phyloP scores from a whole-genome alignment of 2,329 filamentous ascomycete genomes.

The Diplodia mutila region DNA sequence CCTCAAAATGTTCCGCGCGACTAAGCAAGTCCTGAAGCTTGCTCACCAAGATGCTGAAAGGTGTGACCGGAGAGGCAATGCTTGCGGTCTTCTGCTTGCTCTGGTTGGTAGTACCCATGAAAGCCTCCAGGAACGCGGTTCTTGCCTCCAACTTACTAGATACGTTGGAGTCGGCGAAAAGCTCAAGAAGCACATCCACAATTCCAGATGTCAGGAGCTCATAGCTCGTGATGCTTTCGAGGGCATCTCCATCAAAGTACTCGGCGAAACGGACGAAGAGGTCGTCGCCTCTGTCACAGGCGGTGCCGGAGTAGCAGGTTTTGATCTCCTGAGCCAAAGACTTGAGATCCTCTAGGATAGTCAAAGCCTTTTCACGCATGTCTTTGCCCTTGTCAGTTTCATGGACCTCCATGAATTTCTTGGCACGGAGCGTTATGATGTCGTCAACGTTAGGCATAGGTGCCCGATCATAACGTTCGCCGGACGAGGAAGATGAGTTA shows the following conservation, averaged over 20 bases:
- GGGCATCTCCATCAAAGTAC: conserved; percentile 85
- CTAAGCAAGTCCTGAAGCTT: conserved; percentile 96
- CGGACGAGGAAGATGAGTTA: conserved; percentile 63
- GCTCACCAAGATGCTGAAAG: conserved; percentile 87
- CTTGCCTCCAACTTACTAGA: conserved; percentile 63
- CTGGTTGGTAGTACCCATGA: conserved; percentile 75
- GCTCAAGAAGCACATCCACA: conserved; percentile 78
- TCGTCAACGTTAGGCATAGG: conserved; percentile 62
- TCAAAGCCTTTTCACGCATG: conserved; percentile 77
- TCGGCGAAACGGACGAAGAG: conserved; percentile 77
- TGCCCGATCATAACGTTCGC: conserved; percentile 33
- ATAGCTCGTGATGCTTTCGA: conserved; percentile 93
- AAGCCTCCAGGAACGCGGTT: conserved; percentile 84
- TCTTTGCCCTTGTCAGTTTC: conserved; percentile 74
- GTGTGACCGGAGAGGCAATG: conserved; percentile 72
- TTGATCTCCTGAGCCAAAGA: conserved; percentile 73
- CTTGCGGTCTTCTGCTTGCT: conserved; percentile 66
- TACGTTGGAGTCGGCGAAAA: conserved; percentile 75
- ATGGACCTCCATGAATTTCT: conserved; percentile 81
- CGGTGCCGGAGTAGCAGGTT: conserved; percentile 63
- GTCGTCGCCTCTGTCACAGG: conserved; percentile 56
- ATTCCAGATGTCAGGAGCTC: conserved; percentile 90
- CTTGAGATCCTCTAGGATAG: conserved; percentile 75
- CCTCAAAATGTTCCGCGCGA: conserved; percentile 96
- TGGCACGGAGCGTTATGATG: conserved; percentile 75